A percentile compares a stretch with the other conserved stretches of the same genome.
Conservation (phyloP, 306 rosid species). For the Sesbania bispinosa region DNA sequence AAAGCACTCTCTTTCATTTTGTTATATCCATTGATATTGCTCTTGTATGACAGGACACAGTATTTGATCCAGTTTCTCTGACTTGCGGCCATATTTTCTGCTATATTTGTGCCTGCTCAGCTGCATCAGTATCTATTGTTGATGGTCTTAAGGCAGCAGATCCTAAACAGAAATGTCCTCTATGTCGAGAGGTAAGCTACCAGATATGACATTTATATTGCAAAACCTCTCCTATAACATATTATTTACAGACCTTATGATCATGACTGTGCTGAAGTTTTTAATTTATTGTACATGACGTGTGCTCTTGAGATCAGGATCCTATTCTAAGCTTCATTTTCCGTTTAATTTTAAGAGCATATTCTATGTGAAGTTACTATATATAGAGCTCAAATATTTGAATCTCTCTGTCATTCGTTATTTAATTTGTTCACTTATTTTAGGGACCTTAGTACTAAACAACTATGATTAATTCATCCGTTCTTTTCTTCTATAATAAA, state of each 20-base stretch:
- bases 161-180: constrained; percentile 64
- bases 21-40: neutral
- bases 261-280: neutral
- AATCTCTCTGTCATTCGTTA: neutral
- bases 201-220: neutral
- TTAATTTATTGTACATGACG: neutral
- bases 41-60: constrained; percentile 59
- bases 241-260: too few relatives aligned
- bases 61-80: constrained; percentile 86
- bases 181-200: constrained; percentile 65
- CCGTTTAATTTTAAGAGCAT: too few relatives aligned
- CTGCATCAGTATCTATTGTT: too few relatives aligned
- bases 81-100: too few relatives aligned
- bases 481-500: neutral
- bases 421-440: neutral
- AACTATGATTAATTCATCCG: neutral
- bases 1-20: neutral
- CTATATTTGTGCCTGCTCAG: too few relatives aligned
- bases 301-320: neutral
- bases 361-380: neutral
- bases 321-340: neutral
- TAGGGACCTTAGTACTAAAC: neutral
- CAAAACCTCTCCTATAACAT: neutral
- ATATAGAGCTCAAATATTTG: neutral
- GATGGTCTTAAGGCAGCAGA: constrained; percentile 58